Percentiles rank a stretch among this genome's conserved stretches.
Conservation (phyloP, 1,139 yeast genomes). For the Geotrichum klebahnii region DNA sequence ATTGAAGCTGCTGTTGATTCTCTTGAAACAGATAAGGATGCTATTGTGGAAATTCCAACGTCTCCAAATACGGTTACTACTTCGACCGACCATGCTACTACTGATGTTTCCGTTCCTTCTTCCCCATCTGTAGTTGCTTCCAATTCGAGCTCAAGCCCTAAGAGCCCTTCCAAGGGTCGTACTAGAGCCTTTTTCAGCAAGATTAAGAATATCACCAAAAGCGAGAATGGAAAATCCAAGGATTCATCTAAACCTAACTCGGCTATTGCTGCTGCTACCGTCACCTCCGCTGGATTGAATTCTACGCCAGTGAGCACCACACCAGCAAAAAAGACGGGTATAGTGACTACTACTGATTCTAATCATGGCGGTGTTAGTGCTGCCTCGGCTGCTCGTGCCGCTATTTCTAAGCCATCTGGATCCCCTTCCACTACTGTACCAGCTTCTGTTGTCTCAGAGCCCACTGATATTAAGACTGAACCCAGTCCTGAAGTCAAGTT, state of each 20-base stretch:
- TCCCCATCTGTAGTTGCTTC: constrained; percentile 3
- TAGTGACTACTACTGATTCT: constrained; percentile 6
- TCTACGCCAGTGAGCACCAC: no score
- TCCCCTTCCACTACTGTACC: constrained; percentile 4
- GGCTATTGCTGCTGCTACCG: not conserved
- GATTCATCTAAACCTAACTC: not conserved
- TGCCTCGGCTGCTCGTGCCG: constrained; percentile 18
- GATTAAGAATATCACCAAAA: constrained; percentile 8
- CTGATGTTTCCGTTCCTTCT: not conserved
- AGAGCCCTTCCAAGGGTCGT: not conserved
- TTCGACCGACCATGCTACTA: not conserved
- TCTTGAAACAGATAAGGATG: not conserved
- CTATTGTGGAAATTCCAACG: not conserved
- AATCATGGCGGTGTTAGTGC: constrained; percentile 17
- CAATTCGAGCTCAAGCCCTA: constrained; percentile 4
- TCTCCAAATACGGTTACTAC: not conserved
- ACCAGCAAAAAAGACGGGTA: constrained; percentile 7
- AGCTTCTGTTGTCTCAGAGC: constrained; percentile 9
- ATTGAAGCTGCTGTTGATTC: constrained; percentile 2
- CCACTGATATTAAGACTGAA: constrained; percentile 4
- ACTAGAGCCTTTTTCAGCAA: constrained; percentile 3
- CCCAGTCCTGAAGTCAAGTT: not conserved
- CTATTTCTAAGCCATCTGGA: constrained; percentile 6
- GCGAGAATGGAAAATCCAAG: not conserved
- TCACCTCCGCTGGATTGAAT: not conserved